phyloP scores from a whole-genome alignment of 805 yeast genomes.

The Metschnikowia lochheadii region DNA sequence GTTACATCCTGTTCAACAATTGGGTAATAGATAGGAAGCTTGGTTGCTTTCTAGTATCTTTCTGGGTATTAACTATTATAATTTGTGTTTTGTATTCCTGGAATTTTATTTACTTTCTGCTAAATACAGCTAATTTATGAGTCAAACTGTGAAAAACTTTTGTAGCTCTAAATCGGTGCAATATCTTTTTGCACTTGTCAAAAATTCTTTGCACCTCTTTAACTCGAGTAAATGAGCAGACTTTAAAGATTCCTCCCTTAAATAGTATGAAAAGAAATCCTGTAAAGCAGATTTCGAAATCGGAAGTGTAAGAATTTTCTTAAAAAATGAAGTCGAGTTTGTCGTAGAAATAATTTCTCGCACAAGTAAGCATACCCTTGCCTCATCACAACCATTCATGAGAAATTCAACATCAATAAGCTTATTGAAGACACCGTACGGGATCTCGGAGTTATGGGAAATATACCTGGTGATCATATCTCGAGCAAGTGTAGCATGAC shows the following conservation, averaged over 20 bases:
- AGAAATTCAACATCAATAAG: slow-evolving; percentile 41
- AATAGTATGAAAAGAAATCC: slow-evolving; percentile 1
- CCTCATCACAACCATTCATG: slow-evolving; percentile 22
- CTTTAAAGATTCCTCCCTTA: not conserved
- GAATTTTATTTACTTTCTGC: not conserved
- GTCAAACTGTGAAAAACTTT: not conserved
- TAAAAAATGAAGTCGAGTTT: slow-evolving; percentile 11
- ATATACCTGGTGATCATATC: slow-evolving; percentile 28
- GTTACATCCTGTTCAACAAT: slow-evolving; percentile 28
- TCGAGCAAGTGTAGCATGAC: slow-evolving; percentile 36
- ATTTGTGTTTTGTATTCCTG: not conserved
- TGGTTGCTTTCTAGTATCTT: slow-evolving; percentile 17
- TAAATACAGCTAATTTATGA: not conserved
- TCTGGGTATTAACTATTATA: slow-evolving; percentile 8
- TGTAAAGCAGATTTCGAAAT: not conserved
- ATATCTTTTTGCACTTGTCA: not conserved
- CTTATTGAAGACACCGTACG: slow-evolving; percentile 38
- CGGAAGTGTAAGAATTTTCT: not conserved
- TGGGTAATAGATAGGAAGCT: slow-evolving; percentile 33
- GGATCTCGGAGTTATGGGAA: slow-evolving; percentile 19
- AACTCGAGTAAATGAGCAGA: not conserved
- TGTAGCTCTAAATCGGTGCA: not conserved
- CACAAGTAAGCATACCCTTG: slow-evolving; percentile 25
- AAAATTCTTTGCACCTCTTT: not conserved
- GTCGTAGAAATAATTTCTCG: slow-evolving; percentile 27